Evolutionary conservation across 176 grass and related monocot genomes (phyloP).

Genomic region (Aegilops bicornis): DNA sequence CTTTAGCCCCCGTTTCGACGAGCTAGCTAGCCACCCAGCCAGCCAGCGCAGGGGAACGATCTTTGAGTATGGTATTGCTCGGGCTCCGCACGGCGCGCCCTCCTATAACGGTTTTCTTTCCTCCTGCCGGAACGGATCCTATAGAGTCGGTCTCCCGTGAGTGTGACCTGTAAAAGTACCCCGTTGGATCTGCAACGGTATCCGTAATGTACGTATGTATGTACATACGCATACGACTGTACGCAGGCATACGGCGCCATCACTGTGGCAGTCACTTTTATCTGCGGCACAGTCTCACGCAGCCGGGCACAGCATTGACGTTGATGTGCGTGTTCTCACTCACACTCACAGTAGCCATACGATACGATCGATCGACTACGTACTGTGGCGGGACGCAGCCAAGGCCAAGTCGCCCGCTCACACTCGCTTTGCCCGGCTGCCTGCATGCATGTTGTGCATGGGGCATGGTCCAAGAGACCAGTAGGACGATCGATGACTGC

Average conservation of each 20-base stretch:
- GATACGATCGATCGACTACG: not conserved
- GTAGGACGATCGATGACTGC: not conserved
- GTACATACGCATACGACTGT: not conserved
- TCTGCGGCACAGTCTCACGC: not conserved
- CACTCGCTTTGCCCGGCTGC: slow-evolving; percentile 21
- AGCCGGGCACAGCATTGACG: not conserved
- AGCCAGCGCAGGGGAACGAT: not conserved
- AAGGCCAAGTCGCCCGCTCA: slow-evolving; percentile 11
- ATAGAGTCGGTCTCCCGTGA: too few relatives aligned
- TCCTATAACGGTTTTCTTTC: not conserved
- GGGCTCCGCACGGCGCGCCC: slow-evolving; percentile 8
- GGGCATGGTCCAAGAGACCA: slow-evolving; percentile 15
- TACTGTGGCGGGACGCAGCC: not conserved
- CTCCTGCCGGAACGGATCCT: not conserved
- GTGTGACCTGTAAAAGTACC: not conserved
- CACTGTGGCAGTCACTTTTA: slow-evolving; percentile 4
- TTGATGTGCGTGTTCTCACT: not conserved
- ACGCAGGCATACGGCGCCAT: not conserved
- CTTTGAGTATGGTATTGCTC: slow-evolving; percentile 21
- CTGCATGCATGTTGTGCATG: not conserved
- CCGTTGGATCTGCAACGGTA: not conserved
- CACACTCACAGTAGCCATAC: not conserved
- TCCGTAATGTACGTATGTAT: not conserved
- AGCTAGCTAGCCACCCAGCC: not conserved
- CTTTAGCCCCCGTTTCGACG: not conserved